Base-by-base conservation (phyloP, 1,139 yeast species). In the Candida sanyaensis region DNA sequence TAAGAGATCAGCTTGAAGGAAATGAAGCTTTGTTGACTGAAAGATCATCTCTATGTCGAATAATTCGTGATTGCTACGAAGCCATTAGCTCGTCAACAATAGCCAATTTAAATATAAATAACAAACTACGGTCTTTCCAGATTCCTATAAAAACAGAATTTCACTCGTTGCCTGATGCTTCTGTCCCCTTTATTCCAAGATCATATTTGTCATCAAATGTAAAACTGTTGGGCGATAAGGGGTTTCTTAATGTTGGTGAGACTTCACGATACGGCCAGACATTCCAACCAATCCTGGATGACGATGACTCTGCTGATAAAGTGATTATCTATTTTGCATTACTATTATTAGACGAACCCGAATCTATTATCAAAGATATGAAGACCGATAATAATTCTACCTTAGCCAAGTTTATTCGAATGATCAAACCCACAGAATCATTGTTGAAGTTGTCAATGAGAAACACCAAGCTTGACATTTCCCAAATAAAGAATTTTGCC, bases 81-180 rank as follows among this genome's bases (percentile, higher is more conserved):
- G 77, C 90, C 1, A 77, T 92, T 3, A 76, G 87, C 2, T 74
- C 74, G 28, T 84, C 89, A 27, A 82, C 84, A 48, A 89, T 93
- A 50, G 96, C 97, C 8, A 86, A 88, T 53, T 68, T 95, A 27
- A 81, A 81, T 43, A 78, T 93, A 36, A 88, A 87, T 56, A 80
- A 80, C 44, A 82, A 79, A 75, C 55, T 71, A 63, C 72, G 96
- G 23, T 88, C 97, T 0, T 84, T 92, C 59, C 98, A 93, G 63
- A 88, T 95, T 13, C 99, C 99, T 1, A 72, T 89, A 10, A 84
- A 83, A 53, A 84, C 88, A 23, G 96, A 90, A 57, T 87, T 92
- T 60, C 75, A 77, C 31, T 72, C 83, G 0, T 64, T 92, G 34
- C 96, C 97, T 0, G 82, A 84, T 38, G 75, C 81, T 9, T 77